These are phyloP conservation scores for Xerocomellus intermedius DNA, from an alignment of 768 basidiomycete genomes.

Conservation along the genomic window DNA sequence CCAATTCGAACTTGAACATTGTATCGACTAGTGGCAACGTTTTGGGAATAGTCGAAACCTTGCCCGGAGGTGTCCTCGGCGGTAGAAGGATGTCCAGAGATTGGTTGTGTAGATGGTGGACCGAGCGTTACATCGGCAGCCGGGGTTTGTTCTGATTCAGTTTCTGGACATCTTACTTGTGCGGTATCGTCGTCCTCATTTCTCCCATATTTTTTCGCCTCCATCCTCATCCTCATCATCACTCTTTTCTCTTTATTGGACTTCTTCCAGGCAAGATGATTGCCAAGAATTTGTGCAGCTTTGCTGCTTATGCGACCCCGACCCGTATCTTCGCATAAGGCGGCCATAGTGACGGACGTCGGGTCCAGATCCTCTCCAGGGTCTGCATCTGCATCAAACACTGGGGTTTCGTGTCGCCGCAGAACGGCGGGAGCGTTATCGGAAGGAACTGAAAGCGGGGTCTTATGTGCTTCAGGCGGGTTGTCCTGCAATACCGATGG, in stretches of 20 bases:
- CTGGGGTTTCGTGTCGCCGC: constrained; percentile 51
- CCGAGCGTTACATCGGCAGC: constrained; percentile 4
- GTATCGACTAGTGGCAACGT: constrained; percentile 64
- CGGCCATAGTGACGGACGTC: constrained; percentile 80
- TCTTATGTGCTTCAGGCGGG: constrained; percentile 2
- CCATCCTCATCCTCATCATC: constrained; percentile 60
- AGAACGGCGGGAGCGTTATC: constrained; percentile 12
- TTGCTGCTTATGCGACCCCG: constrained; percentile 79
- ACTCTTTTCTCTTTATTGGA: constrained; percentile 65
- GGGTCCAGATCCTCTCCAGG: constrained; percentile 80
- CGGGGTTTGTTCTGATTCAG: constrained; percentile 7
- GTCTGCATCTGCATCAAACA: constrained; percentile 56
- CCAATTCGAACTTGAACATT: constrained; percentile 87
- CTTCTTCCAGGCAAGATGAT: constrained; percentile 71
- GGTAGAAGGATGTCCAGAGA: constrained; percentile 13
- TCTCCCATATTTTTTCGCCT: constrained; percentile 73
- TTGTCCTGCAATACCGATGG: constrained; percentile 16
- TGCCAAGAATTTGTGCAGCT: constrained; percentile 66
- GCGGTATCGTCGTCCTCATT: constrained; percentile 45
- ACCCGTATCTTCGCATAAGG: constrained; percentile 74
- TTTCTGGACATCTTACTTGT: constrained; percentile 10
- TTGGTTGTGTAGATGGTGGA: constrained; percentile 15
- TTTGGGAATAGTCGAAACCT: constrained; percentile 69
- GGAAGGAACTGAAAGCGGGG: too few species aligned
- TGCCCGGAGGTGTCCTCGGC: constrained; percentile 48